Evolutionary conservation across 2,329 filamentous ascomycete genomes (phyloP), one percentile per base, ranked within the genome.

Genomic region (Colletotrichum sp.): DNA sequence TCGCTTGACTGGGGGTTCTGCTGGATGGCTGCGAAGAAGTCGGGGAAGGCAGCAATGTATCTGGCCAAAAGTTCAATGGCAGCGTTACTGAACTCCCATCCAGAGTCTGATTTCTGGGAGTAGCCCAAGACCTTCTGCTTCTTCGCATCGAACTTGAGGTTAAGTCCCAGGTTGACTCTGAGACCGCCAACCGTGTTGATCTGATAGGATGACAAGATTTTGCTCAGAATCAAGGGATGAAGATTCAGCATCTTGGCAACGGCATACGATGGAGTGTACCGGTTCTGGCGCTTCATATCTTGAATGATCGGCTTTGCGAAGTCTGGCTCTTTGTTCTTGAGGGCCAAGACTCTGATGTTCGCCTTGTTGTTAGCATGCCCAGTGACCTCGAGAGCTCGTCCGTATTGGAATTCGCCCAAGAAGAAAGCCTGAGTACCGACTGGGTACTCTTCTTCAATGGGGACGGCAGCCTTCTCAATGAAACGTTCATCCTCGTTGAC

Each of bases 71-170:
- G 87, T 62, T 93, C 90, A 73, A 98, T 90, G 1, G 97, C 96
- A 79, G 95, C 93, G 66, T 92, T 90, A 81, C 96, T 98, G 84
- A 98, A 99, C 84, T 99, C 97, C 98, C 98, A 99, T 7, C 98
- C 97, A 32, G 92, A 94, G 15, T 92, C 89, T 6, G 93, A 93
- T 82, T 97, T 97, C 80, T 96, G 94, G 28, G 96, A 98, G 85
- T 98, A 99, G 1, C 97, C 97, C 36, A 99, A 87, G 8, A 99
- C 97, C 87, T 99, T 99, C 80, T 96, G 90, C 85, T 98, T 98
- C 86, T 95, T 96, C 4, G 92, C 95, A 83, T 99, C 97, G 76
- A 99, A 99, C 84, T 99, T 99, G 79, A 99, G 90, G 81, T 99
- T 99, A 77, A 99, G 89, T 1, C 97, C 97, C 28, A 99, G 88